Base-by-base conservation (phyloP, 2,329 filamentous ascomycete genomes). In the Coniochaeta ligniaria region DNA sequence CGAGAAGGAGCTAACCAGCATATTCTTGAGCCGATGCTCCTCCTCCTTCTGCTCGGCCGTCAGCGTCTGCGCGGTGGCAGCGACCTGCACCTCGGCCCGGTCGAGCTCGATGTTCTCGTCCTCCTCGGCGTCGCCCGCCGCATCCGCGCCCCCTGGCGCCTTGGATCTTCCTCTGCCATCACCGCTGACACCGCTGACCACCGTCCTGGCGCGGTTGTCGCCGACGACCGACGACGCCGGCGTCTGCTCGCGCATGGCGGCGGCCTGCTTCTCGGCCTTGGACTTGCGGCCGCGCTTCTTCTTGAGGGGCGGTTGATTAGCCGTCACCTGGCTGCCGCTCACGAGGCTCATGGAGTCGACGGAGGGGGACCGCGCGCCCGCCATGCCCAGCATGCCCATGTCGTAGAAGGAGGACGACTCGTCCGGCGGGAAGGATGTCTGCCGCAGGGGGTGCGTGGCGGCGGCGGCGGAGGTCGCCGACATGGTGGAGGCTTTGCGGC, bases 351-450 rank as follows among this genome's bases (percentile, higher is more conserved):
- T 76, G 9, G 75, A 80, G 61, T 90, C 87, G 58, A 86, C 78
- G 1, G 85, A 89, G 0, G 88, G 88, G 0, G 87, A 90, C 17
- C 88, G 83, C 20, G 79, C 79, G 64, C 74, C n/a, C 78, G 45
- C 35, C 14, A 16, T 4, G n/a, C n/a, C n/a, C n/a, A n/a, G n/a
- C n/a, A n/a, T n/a, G n/a, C n/a, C 16, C 16, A 81, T 81, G 36
- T 73, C 74, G 56, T 58, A 58, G 16, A 24, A 14, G 36, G 56
- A 58, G 16, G 16, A 14, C 22, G 56, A 41, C 59, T 84, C 78
- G 61, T 86, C 87, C 28, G 90, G 89, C 0, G 90, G 89, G 69
- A 92, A 95, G 0, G 90, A 92, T 5, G 91, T 93, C 69, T 92
- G 89, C 43, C 91, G 89, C 1, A 95, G 83, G 1, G 88, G 89